Conservation (phyloP, 2,329 filamentous ascomycete species). For the Colletotrichum limetticola region DNA sequence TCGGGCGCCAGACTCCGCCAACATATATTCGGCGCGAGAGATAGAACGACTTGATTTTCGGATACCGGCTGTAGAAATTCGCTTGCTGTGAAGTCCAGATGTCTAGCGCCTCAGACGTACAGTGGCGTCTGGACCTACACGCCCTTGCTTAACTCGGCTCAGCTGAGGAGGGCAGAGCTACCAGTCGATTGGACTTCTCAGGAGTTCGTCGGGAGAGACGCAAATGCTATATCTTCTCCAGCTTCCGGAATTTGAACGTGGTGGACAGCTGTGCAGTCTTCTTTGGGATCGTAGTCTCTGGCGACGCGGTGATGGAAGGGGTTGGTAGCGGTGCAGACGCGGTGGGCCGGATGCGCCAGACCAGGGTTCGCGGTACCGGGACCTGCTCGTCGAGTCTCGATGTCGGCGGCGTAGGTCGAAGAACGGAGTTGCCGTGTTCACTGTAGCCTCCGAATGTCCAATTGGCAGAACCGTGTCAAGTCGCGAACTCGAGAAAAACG, state of each 20-base stretch:
- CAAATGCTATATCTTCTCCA: neutral
- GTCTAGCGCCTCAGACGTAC: neutral
- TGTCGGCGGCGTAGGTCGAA: neutral
- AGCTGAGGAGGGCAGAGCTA: neutral
- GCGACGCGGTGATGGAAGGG: conserved; percentile 9
- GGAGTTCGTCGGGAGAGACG: neutral
- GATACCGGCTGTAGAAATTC: neutral
- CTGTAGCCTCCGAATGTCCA: neutral
- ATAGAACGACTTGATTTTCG: neutral
- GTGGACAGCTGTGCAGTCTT: neutral
- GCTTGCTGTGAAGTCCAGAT: neutral
- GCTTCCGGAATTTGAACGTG: neutral
- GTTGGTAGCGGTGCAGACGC: conserved; percentile 25
- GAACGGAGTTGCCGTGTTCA: neutral
- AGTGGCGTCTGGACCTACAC: neutral
- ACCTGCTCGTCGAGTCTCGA: neutral
- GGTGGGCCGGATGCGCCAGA: conserved; percentile 13
- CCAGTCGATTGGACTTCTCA: neutral
- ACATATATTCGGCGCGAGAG: neutral
- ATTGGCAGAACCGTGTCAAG: neutral
- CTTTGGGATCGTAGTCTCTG: neutral
- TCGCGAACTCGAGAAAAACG: neutral
- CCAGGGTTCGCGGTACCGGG: conserved; percentile 22
- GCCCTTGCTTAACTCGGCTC: neutral
- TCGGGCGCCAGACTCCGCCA: neutral